Percentiles rank a stretch among this genome's conserved stretches.
Evolutionary conservation across 257 asterid genomes (phyloP).

Genomic region (Phtheirospermum japonicum): DNA sequence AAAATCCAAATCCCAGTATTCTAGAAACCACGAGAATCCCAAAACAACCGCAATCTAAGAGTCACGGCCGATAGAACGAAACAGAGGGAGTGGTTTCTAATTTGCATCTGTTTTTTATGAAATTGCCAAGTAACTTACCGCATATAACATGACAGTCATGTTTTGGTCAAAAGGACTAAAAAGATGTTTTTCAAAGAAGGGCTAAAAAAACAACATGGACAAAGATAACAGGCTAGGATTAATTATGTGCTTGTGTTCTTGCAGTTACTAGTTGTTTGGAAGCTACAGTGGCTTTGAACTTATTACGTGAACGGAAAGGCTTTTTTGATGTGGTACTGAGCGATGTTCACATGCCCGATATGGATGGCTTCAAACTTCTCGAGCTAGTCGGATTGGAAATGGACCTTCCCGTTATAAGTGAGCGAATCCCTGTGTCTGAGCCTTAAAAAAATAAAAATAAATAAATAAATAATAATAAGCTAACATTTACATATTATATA

Average conservation of each 20-base stretch:
- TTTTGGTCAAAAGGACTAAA: too few relatives aligned
- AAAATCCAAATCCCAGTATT: too few relatives aligned
- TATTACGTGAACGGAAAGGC: conserved; percentile 74
- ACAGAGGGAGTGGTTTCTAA: too few relatives aligned
- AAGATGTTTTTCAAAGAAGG: too few relatives aligned
- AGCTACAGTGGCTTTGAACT: conserved; percentile 66
- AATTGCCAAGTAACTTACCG: too few relatives aligned
- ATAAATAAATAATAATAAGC: neutral
- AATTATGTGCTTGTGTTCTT: conserved; percentile 26
- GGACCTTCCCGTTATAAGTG: conserved; percentile 96
- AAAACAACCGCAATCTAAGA: too few relatives aligned
- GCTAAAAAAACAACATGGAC: too few relatives aligned
- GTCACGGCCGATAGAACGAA: too few relatives aligned
- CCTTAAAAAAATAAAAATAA: neutral
- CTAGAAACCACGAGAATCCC: too few relatives aligned
- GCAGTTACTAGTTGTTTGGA: conserved; percentile 77
- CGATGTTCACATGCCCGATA: conserved; percentile 97
- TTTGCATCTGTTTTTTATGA: too few relatives aligned
- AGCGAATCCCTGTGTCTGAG: conserved; percentile 38
- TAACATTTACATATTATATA: conserved; percentile 28
- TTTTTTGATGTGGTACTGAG: conserved; percentile 76
- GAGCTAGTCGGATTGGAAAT: conserved; percentile 90
- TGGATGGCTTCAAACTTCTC: conserved; percentile 93
- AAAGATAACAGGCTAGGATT: too few relatives aligned
- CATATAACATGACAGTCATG: too few relatives aligned